phyloP scores from a whole-genome alignment of 441 rosid species.

The Corymbia citriodora region DNA sequence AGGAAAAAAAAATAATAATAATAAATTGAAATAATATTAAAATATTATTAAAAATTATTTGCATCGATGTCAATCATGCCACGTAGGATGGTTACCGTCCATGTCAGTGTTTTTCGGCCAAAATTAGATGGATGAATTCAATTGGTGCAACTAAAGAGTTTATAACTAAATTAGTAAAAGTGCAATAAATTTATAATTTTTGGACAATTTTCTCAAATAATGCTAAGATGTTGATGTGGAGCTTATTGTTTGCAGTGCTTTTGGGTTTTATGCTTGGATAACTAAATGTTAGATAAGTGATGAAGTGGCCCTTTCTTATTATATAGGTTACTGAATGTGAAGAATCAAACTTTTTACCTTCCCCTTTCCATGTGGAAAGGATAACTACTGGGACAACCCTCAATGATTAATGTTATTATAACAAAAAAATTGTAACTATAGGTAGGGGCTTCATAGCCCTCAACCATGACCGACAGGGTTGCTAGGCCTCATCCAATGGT shows the following conservation, averaged over 20 bases:
- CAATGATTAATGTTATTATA: too few species aligned
- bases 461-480: too few species aligned
- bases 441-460: fast-evolving
- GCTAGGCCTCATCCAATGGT: background rate
- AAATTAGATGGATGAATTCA: fast-evolving
- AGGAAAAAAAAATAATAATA: background rate
- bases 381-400: too few species aligned
- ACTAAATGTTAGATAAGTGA: too few species aligned
- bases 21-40: background rate
- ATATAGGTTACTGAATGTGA: too few species aligned
- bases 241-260: too few species aligned
- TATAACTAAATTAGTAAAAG: background rate
- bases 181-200: background rate
- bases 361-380: too few species aligned
- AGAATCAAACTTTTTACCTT: too few species aligned
- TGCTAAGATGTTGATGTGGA: too few species aligned
- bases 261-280: too few species aligned
- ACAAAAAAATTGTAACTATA: background rate
- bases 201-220: too few species aligned
- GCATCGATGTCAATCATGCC: fast-evolving
- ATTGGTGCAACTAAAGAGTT: background rate
- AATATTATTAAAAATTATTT: background rate
- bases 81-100: fast-evolving
- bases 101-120: fast-evolving
- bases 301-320: too few species aligned